These are phyloP conservation scores for Isochrysis galbana DNA, from an alignment of 78 protist genomes.

Conservation along the genomic window DNA sequence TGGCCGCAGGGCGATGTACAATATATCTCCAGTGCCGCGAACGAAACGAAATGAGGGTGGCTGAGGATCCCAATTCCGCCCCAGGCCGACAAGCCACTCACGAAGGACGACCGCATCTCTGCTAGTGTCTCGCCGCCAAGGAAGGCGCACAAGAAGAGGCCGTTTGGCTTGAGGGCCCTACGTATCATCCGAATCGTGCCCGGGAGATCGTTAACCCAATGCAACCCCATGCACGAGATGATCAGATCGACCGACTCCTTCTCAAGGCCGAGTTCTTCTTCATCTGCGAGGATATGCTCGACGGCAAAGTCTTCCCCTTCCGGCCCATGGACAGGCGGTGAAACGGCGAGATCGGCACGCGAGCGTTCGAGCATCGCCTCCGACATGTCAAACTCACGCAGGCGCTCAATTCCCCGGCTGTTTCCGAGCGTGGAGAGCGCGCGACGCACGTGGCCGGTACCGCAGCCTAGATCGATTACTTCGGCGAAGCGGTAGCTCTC, in stretches of 20 bases:
- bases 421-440: background rate
- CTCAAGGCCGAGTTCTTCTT: background rate
- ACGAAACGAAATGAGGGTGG: too few relatives aligned
- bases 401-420: background rate
- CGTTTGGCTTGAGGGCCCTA: slow-evolving; percentile 24
- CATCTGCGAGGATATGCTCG: background rate
- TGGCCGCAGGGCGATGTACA: background rate
- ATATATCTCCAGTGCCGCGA: background rate
- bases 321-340: background rate
- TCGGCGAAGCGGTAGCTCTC: background rate
- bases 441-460: background rate
- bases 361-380: background rate
- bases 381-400: background rate
- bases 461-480: slow-evolving; percentile 21
- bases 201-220: slow-evolving; percentile 41
- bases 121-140: slow-evolving; percentile 40
- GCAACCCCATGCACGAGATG: background rate
- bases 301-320: background rate
- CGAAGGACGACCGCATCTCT: background rate
- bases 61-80: background rate
- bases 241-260: background rate
- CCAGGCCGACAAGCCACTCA: too few relatives aligned
- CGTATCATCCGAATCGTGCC: background rate
- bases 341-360: background rate
- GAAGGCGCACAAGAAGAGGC: slow-evolving; percentile 30